Evolutionary conservation across 768 basidiomycete species (phyloP), one percentile per base, ranked within the genome.

Genomic region (Baorangia bicolor): DNA sequence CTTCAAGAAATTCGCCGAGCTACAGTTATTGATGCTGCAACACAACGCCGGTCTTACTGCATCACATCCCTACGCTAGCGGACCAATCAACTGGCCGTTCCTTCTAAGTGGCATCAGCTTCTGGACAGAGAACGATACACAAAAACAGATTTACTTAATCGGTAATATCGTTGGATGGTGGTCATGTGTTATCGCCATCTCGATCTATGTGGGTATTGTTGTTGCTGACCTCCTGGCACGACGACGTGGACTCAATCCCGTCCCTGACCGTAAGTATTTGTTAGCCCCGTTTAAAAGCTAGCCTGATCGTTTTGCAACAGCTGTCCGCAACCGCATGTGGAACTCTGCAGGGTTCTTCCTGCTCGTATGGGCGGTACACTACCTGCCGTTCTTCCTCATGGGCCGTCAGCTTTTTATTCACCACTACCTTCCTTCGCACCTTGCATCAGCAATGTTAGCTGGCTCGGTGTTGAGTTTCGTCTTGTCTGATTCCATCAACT

Each of bases 11-110:
- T 98, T 95, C 65, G 83, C 78, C 28, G 96, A 99, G 71, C 77
- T 98, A 31, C 97, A 99, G 66, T 74, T 96, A 41, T 77, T 96
- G 53, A 98, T 98, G 96, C 75, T 98, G 61, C 94, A 97, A 69
- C 97, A 99, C 77, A 99, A 99, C 65, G 95, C 97, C n/a, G 97
- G 94, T 21, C 78, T 99, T 60, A 96, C 94, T 25, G 91, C 94
- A n/a, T 91, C 90, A 5, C 97, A 99, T 69, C 97, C 97, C 39
- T 99, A 99, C 69, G 94, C 97, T 4, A 92, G 90, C 56, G 81
- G 80, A n/a, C 94, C 97, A 6, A 87, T 98, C 74, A 94, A 96
- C 69, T 99, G 97, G 97, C 97, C 97, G 7, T 98, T 98, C 86
- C 82, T 94, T 37, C 74, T 98, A 28, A 92, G 80, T 59, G 97